A percentile compares a stretch with the other conserved stretches of the same genome.
Evolutionary conservation across 768 basidiomycete genomes (phyloP).

Genomic region (Infundibulicybe gibba): DNA sequence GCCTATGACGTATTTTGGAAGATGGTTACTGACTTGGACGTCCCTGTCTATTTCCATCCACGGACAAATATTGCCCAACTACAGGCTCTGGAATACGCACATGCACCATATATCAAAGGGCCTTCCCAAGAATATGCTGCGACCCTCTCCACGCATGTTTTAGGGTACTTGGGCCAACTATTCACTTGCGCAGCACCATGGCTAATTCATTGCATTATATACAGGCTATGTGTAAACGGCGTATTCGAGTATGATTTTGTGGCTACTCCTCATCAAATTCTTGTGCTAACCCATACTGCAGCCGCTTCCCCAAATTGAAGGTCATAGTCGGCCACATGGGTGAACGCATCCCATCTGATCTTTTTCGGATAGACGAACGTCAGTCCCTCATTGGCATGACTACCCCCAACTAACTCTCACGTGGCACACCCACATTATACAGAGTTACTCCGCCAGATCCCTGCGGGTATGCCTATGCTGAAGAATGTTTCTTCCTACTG

Average conservation of each 20-base stretch:
- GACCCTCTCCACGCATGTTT: constrained; percentile 34
- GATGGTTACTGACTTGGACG: constrained; percentile 30
- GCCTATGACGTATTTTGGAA: constrained; percentile 36
- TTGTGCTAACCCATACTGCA: constrained; percentile 6
- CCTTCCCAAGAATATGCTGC: constrained; percentile 33
- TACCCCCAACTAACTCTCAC: not conserved
- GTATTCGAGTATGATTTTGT: constrained; percentile 30
- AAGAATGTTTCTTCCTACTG: constrained; percentile 33
- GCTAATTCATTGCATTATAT: not conserved
- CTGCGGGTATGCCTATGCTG: constrained; percentile 31
- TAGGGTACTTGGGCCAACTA: constrained; percentile 21
- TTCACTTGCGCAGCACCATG: too few species aligned
- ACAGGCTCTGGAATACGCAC: constrained; percentile 18
- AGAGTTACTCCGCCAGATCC: constrained; percentile 27
- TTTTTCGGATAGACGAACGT: constrained; percentile 36
- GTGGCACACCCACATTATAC: not conserved
- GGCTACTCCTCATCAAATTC: too few species aligned
- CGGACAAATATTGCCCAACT: constrained; percentile 24
- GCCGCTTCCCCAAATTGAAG: constrained; percentile 36
- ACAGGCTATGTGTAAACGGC: constrained; percentile 30
- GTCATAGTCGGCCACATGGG: constrained; percentile 41
- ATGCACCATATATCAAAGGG: constrained; percentile 29
- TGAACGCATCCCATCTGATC: constrained; percentile 38
- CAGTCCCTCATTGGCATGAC: constrained; percentile 6
- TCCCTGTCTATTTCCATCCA: constrained; percentile 37